A percentile compares a stretch with the other conserved stretches of the same genome.
Evolutionary conservation across 805 yeast species (phyloP).

Genomic region (Wickerhamiella hasegawae): DNA sequence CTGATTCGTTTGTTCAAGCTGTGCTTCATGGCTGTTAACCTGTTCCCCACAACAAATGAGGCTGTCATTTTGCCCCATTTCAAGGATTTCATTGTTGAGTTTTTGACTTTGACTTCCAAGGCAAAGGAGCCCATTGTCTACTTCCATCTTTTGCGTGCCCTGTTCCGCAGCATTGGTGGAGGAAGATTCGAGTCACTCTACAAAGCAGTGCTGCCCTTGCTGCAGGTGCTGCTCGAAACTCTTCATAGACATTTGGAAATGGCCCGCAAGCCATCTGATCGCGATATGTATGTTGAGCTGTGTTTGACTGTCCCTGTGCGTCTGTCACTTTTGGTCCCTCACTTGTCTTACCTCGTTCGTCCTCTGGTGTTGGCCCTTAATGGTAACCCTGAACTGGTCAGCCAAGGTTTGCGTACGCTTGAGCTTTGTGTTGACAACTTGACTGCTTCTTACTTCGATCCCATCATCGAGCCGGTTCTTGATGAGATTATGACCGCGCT

Average conservation of each 20-base stretch:
- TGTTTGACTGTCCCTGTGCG: constrained; percentile 95
- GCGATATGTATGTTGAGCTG: constrained; percentile 86
- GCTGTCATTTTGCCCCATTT: constrained; percentile 76
- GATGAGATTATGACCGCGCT: constrained; percentile 88
- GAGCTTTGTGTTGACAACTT: constrained; percentile 92
- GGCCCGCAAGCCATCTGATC: constrained; percentile 75
- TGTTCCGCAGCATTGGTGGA: constrained; percentile 91
- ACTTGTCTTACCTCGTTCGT: constrained; percentile 69
- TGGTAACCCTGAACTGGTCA: constrained; percentile 79
- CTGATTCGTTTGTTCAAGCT: constrained; percentile 75
- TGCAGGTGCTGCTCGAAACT: constrained; percentile 75
- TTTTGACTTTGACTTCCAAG: constrained; percentile 61
- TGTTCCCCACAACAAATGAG: constrained; percentile 77
- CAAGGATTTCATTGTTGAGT: constrained; percentile 64
- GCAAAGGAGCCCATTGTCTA: constrained; percentile 86
- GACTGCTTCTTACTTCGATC: constrained; percentile 93
- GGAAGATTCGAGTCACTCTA: constrained; percentile 89
- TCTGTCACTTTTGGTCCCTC: constrained; percentile 84
- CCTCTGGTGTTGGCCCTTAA: constrained; percentile 84
- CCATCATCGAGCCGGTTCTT: constrained; percentile 89
- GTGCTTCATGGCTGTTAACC: constrained; percentile 88
- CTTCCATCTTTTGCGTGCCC: constrained; percentile 70
- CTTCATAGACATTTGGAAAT: constrained; percentile 68
- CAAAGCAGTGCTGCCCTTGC: constrained; percentile 79
- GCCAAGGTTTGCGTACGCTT: constrained; percentile 86